Percentiles rank a stretch among this genome's conserved stretches.
Evolutionary conservation across 169 alveolate species (phyloP).

Genomic region (Babesia bovis): DNA sequence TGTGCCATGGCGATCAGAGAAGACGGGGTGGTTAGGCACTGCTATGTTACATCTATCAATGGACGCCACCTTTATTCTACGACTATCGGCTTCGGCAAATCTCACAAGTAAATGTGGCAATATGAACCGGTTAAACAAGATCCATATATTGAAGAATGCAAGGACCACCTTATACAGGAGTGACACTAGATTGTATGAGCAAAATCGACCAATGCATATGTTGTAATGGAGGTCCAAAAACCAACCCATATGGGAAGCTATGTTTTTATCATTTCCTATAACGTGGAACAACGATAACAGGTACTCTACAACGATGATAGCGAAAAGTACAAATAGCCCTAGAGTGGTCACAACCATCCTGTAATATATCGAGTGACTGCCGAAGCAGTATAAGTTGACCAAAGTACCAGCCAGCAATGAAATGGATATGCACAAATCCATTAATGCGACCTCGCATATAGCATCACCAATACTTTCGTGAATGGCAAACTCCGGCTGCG

Average conservation of each 20-base stretch:
- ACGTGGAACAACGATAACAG: background rate
- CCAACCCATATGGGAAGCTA: background rate
- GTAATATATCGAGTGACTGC: background rate
- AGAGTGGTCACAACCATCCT: background rate
- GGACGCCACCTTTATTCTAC: constrained; percentile 11
- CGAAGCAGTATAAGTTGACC: background rate
- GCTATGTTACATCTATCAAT: constrained; percentile 20
- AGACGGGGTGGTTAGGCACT: constrained; percentile 35
- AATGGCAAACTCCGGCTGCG: background rate
- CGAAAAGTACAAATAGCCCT: background rate
- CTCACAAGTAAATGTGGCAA: constrained; percentile 5
- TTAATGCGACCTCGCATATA: background rate
- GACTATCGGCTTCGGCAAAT: constrained; percentile 13
- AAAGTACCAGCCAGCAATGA: background rate
- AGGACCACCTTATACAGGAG: background rate
- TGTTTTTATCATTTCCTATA: background rate
- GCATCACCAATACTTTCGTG: background rate
- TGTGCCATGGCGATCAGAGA: constrained; percentile 7
- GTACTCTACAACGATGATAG: background rate
- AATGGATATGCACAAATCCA: background rate
- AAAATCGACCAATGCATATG: background rate
- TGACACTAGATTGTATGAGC: background rate
- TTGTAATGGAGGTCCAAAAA: background rate
- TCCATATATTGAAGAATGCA: background rate
- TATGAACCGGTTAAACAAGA: background rate